Conservation (phyloP, 192 early-diverging fungal genomes). For the Gaertneriomyces sp. region DNA sequence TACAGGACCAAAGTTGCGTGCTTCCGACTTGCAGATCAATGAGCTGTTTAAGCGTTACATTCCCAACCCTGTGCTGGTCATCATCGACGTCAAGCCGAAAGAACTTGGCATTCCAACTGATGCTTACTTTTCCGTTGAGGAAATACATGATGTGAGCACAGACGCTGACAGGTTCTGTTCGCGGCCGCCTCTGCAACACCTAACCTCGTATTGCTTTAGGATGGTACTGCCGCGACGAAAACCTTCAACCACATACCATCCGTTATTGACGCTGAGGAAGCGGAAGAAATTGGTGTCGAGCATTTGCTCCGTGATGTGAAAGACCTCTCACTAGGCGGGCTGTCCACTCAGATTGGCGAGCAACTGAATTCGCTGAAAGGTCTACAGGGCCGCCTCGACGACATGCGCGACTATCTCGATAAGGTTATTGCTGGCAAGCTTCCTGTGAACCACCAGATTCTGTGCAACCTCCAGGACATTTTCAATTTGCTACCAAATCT, state of each 20-base stretch:
- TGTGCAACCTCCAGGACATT: conserved; percentile 98
- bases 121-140: conserved; percentile 96
- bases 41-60: conserved; percentile 95
- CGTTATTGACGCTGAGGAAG: conserved; percentile 96
- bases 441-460: conserved; percentile 94
- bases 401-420: conserved; percentile 82
- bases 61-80: conserved; percentile 93
- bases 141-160: conserved; percentile 85
- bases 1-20: conserved; percentile 94
- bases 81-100: conserved; percentile 94
- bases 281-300: conserved; percentile 99
- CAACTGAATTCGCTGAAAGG: conserved; percentile 92
- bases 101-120: conserved; percentile 92
- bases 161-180: background rate
- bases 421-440: conserved; percentile 82
- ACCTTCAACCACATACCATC: conserved; percentile 96
- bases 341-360: conserved; percentile 88
- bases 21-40: conserved; percentile 96
- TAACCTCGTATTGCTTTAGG: conserved; percentile 50
- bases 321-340: conserved; percentile 90
- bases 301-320: conserved; percentile 98
- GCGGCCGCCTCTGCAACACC: background rate
- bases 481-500: conserved; percentile 97
- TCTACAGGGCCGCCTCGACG: conserved; percentile 75
- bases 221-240: conserved; percentile 93